Evolutionary conservation across 164 flowering plant genomes (phyloP).

Genomic region (Liquidambar formosana): DNA sequence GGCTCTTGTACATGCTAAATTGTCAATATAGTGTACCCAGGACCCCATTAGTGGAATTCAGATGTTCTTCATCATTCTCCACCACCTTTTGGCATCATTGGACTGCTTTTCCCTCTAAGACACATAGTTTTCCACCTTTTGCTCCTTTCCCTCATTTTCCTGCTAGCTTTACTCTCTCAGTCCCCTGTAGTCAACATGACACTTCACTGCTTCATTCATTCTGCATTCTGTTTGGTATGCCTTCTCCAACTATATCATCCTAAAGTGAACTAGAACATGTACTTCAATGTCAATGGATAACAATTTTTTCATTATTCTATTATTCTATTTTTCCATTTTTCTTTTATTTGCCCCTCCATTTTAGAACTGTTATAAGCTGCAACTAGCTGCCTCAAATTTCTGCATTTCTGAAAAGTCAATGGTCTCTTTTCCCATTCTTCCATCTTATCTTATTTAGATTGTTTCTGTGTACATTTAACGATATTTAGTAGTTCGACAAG

Average conservation of each 20-base stretch:
- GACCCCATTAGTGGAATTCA: background rate
- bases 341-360: slow-evolving; percentile 4
- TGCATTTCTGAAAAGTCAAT: no score
- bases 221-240: background rate
- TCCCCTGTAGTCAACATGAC: background rate
- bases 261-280: no score
- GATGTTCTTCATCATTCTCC: background rate
- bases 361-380: no score
- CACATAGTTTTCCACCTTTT: background rate
- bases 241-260: background rate
- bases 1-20: background rate
- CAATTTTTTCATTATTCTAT: background rate
- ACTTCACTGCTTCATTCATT: background rate
- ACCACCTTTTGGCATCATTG: background rate
- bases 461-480: no score
- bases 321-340: no score
- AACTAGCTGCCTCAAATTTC: no score
- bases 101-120: background rate
- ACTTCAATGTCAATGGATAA: no score
- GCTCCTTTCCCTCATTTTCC: background rate
- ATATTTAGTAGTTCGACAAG: no score
- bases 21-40: background rate
- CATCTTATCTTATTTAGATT: no score
- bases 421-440: no score
- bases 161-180: no score